Conservation (phyloP, 768 basidiomycete genomes). For the Asterophora parasitica region DNA sequence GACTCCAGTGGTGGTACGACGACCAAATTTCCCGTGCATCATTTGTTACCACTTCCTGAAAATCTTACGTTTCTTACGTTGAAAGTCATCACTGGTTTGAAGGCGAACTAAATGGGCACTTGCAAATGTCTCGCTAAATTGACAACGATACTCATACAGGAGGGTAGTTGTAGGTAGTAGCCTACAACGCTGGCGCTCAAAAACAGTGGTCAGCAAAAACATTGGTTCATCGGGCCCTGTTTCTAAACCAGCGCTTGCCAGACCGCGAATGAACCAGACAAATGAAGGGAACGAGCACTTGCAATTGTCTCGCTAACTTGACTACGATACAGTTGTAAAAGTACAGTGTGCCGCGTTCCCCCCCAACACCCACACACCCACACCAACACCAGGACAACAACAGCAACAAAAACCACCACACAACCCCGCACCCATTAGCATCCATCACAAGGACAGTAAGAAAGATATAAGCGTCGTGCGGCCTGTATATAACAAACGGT, state of each 20-base stretch:
- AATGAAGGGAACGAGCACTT: not conserved
- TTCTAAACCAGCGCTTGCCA: no score
- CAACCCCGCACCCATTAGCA: slow-evolving; percentile 2
- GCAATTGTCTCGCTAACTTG: not conserved
- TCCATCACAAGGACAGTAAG: slow-evolving; percentile 5
- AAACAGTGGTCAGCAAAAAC: no score
- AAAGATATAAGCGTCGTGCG: slow-evolving; percentile 16
- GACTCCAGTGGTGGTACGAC: not conserved
- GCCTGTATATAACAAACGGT: slow-evolving; percentile 17
- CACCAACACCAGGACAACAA: slow-evolving; percentile 6
- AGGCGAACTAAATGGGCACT: not conserved
- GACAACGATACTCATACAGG: not conserved
- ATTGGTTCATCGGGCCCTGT: no score
- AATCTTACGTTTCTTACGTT: not conserved
- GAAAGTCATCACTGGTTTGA: not conserved
- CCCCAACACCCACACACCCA: not conserved
- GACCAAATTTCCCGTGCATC: not conserved
- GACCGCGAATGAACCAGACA: no score
- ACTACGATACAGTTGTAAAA: not conserved
- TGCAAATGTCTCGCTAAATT: slow-evolving; percentile 1
- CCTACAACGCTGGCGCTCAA: no score
- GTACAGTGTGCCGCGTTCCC: not conserved
- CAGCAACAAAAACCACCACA: slow-evolving; percentile 7
- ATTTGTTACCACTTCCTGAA: not conserved
- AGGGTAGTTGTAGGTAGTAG: no score